Conservation (phyloP, 2,329 filamentous ascomycete species). For the Ophiosphaerella korrae region DNA sequence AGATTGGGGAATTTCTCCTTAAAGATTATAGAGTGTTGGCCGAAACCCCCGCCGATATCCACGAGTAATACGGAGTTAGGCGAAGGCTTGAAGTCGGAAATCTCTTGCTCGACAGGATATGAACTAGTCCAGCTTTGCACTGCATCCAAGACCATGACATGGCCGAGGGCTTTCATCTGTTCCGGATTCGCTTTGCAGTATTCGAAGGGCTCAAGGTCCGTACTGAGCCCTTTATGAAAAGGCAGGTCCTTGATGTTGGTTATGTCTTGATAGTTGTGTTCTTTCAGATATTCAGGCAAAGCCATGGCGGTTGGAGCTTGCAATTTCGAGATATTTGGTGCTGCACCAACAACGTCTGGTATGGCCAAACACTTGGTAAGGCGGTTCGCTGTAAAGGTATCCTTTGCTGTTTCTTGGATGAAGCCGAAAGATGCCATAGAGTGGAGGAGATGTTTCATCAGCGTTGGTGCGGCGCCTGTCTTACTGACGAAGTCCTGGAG, state of each 20-base stretch:
- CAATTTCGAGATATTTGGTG: constrained; percentile 29
- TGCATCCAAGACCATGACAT: constrained; percentile 34
- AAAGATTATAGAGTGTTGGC: constrained; percentile 31
- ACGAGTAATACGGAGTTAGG: constrained; percentile 30
- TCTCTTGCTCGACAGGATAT: constrained; percentile 23
- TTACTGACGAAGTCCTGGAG: constrained; percentile 24
- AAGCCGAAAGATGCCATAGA: constrained; percentile 39
- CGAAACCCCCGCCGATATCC: constrained; percentile 42
- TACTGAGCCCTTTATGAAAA: constrained; percentile 33
- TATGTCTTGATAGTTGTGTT: constrained; percentile 33
- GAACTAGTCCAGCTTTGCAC: constrained; percentile 23
- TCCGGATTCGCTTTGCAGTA: constrained; percentile 32
- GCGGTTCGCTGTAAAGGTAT: constrained; percentile 37
- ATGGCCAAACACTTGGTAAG: constrained; percentile 35
- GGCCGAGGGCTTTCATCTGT: constrained; percentile 34
- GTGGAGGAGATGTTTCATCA: constrained; percentile 42
- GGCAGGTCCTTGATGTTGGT: constrained; percentile 29
- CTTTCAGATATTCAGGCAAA: constrained; percentile 38
- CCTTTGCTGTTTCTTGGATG: constrained; percentile 33
- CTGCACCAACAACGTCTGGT: constrained; percentile 29
- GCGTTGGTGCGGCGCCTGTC: constrained; percentile 28
- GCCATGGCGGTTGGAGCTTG: constrained; percentile 27
- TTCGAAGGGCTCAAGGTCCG: constrained; percentile 33
- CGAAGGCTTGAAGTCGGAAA: constrained; percentile 18
- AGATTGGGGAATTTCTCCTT: constrained; percentile 19